Percentiles rank a stretch among this genome's conserved stretches.
Conservation (phyloP, 192 early-diverging fungal species). For the Rhizophlyctis rosea region DNA sequence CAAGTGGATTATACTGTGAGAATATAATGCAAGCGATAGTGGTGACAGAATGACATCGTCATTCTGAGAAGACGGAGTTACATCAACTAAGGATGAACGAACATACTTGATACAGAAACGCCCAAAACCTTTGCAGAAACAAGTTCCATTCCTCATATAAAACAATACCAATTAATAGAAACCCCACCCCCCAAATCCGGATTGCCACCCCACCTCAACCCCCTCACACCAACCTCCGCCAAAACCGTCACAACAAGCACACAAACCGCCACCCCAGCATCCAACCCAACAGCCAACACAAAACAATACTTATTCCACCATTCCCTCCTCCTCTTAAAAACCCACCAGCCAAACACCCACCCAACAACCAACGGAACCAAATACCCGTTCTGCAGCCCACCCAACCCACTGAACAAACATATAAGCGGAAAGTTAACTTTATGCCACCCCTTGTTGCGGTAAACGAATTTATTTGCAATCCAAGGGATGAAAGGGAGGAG, state of each 20-base stretch:
- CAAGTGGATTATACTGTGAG: too few species aligned
- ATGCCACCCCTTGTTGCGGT: slow-evolving; percentile 21
- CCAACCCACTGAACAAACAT: slow-evolving; percentile 42
- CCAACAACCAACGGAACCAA: slow-evolving; percentile 15
- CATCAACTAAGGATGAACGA: too few species aligned
- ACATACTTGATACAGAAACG: too few species aligned
- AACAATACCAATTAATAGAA: not conserved
- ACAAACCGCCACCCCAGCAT: slow-evolving; percentile 26
- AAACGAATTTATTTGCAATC: slow-evolving; percentile 43
- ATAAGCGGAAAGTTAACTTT: slow-evolving; percentile 54
- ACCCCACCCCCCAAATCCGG: not conserved
- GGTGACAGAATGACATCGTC: too few species aligned
- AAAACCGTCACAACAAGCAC: slow-evolving; percentile 10
- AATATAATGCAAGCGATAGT: too few species aligned
- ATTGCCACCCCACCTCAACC: not conserved
- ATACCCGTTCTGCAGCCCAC: slow-evolving; percentile 10
- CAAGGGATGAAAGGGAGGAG: slow-evolving; percentile 40
- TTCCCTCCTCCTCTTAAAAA: slow-evolving; percentile 13
- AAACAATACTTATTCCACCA: slow-evolving; percentile 37
- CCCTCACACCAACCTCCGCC: not conserved
- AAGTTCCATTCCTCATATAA: too few species aligned
- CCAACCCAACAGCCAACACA: slow-evolving; percentile 26
- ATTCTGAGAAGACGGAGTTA: too few species aligned
- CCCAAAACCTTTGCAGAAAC: too few species aligned
- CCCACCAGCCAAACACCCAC: slow-evolving; percentile 21